Base-by-base conservation (phyloP, 2,329 filamentous ascomycete species). In the Chalara sp. region DNA sequence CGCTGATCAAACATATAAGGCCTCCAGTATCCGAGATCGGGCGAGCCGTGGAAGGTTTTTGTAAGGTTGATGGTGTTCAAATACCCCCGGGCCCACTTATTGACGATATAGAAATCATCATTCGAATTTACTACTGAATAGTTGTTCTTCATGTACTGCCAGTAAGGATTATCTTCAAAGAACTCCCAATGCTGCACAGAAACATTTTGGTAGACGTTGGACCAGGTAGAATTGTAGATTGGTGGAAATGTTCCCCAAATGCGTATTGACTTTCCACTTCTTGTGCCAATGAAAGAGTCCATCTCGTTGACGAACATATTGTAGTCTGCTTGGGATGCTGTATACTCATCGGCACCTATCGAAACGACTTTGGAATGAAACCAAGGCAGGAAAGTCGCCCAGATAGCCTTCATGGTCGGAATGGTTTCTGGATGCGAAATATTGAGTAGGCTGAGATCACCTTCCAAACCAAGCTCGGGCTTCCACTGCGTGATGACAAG, bases 211-310 rank as follows among this genome's bases (percentile, higher is more conserved):
- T 68, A 60, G 39, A 79, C 68, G 33, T 72, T 72, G 5, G 59
- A 59, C 6, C 51, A 51, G 7, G 61, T 59, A 2, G 63, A 53
- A 1, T 65, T 66, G 37, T 58, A 56, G 32, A 65, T 62, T 0
- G 76, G 75, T 13, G 75, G 72, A 46, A 76, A 76, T 0, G 76
- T 80, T 0, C 78, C 78, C 78, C 78, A 81, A 44, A 80, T 79
- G 1, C 77, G 72, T 3, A 75, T 71, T 0, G 53, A 61, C 57
- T 80, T 80, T 0, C 56, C 68, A 1, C 66, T 63, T 11, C 57
- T 59, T 3, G 53, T 50, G 1, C 59, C 58, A n/a, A 81, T 71
- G 50, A 72, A 78, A 2, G 61, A 55, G 4, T 72, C 65, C 70
- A 81, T 73, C 29, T 70, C 70, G 53, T 75, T 78, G 32, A 80